Base-by-base conservation (phyloP, 345 rosid genomes). In the Gynandropsis gynandra region DNA sequence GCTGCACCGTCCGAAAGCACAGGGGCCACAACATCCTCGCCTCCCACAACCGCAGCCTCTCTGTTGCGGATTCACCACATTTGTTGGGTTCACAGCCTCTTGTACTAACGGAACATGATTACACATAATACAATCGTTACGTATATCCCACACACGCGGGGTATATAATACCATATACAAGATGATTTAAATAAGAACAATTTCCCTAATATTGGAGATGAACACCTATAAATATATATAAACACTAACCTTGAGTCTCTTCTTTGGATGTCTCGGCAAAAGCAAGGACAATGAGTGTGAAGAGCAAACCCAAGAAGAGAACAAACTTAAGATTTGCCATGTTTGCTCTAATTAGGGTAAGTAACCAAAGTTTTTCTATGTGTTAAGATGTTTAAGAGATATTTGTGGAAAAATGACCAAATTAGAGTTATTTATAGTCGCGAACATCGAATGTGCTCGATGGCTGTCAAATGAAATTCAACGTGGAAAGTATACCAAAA, bases 231-330 rank as follows among this genome's bases (percentile, higher is more conserved):
- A 15, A 12, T 16, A 48, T 34, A 48, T 13, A 21, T 29, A 33
- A 42, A 34, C 37, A n/a, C 27, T 16, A 44, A 64, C 69, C 69
- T 10, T 64, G 31, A 42, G 52, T 50, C 16, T 57, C 64, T 10
- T 65, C 69, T 14, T 45, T 65, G 42, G 69, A 50, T 50, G 59
- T 65, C 29, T 65, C 63, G 47, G 69, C 69, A 51, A 27, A 51
- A 65, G 51, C 64, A 50, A 47, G 29, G 5, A 65, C 31, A 16
- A 53, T 24, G 38, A 65, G 33, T 33, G 59, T 51, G 15, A 57
- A 10, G 54, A 65, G 42, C 44, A 65, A 57, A 18, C 42, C 54
- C 38, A 65, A 19, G 42, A 58, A 47, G 20, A 53, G 48, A 34
- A 65, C 42, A 12, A 27, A 51, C 43, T 51, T 65, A 9, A 65